Evolutionary conservation across 805 yeast genomes (phyloP), one percentile per base, ranked within the genome.

Genomic region (Phaffomyces thermotolerans): DNA sequence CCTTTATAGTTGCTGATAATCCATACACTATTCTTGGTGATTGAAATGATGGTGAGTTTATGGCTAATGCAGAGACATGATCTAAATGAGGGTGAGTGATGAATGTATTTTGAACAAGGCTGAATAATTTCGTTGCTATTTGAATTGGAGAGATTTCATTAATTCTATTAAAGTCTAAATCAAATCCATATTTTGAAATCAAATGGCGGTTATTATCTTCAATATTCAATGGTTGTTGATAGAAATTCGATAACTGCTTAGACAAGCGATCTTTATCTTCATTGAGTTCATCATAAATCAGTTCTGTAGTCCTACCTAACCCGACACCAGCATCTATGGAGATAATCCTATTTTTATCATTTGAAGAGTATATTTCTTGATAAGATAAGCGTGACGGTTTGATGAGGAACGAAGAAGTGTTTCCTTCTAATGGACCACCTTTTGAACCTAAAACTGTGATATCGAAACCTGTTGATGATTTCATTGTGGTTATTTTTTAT

Each of bases 1-100:
- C 73, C 6, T 69, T 62, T 2, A 79, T 64, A 0, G 91, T 80
- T 24, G 67, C 60, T 0, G 57, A 49, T 3, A 79, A 61, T 0
- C 88, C 95, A 48, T 68, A 74, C 4, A 87, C 57, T 4, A 54
- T 52, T 53, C 75, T 81, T 2, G 63, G 60, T 6, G 56, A 49
- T 9, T 57, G 46, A 50, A 75, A 70, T 14, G 72, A 69, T 0
- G 95, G 86, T 3, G 90, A 76, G 56, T 88, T 88, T 41, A 89
- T 63, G 0, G 81, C 76, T 39, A 89, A 57, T 0, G 83, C 85
- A 9, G 74, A 58, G 13, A 87, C 69, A 59, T 89, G 97, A 60
- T 89, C 97, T 41, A 89, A 57, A 62, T 89, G 97, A 0, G 91
- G 77, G 61, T 89, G 97, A 1, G 96, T 77, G 24, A 89, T 72